Evolutionary conservation across 371 early-diverging fungal genomes (phyloP).

Genomic region (Batkoa obscura): DNA sequence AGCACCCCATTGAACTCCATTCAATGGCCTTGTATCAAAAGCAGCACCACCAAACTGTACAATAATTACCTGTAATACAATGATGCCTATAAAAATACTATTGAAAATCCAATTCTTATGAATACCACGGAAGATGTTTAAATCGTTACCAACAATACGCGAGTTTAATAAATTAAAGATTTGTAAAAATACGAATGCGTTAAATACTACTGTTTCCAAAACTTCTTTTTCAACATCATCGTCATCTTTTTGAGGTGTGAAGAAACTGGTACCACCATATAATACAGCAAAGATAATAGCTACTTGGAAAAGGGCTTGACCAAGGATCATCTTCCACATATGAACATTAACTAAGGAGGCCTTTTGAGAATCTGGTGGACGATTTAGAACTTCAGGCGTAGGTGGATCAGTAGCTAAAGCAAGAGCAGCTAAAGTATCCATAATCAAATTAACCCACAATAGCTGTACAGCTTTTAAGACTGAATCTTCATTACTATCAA

Average conservation of each 20-base stretch:
- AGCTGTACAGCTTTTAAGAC: constrained; percentile 52
- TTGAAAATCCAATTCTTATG: constrained; percentile 54
- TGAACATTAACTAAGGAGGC: constrained; percentile 34
- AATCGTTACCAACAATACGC: constrained; percentile 43
- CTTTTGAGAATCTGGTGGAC: constrained; percentile 34
- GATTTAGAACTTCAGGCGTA: constrained; percentile 31
- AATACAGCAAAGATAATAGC: constrained; percentile 27
- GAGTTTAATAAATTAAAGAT: constrained; percentile 86
- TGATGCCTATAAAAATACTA: constrained; percentile 41
- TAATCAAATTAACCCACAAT: constrained; percentile 71
- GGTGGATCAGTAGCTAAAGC: constrained; percentile 61
- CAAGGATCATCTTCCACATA: constrained; percentile 81
- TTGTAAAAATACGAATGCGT: constrained; percentile 87
- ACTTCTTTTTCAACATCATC: constrained; percentile 19
- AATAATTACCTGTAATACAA: constrained; percentile 58
- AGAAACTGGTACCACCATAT: constrained; percentile 25
- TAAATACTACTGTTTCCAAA: constrained; percentile 76
- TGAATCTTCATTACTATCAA: constrained; percentile 12
- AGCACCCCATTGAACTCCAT: constrained; percentile 56
- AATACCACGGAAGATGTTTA: constrained; percentile 75
- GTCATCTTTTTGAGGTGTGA: constrained; percentile 20
- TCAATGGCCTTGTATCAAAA: constrained; percentile 60
- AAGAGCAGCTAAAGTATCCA: constrained; percentile 62
- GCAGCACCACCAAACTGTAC: constrained; percentile 77
- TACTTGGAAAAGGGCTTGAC: constrained; percentile 71